These are phyloP conservation scores for Aspergillus novofumigatus DNA, from an alignment of 2,329 filamentous ascomycete species.

Conservation along the genomic window DNA sequence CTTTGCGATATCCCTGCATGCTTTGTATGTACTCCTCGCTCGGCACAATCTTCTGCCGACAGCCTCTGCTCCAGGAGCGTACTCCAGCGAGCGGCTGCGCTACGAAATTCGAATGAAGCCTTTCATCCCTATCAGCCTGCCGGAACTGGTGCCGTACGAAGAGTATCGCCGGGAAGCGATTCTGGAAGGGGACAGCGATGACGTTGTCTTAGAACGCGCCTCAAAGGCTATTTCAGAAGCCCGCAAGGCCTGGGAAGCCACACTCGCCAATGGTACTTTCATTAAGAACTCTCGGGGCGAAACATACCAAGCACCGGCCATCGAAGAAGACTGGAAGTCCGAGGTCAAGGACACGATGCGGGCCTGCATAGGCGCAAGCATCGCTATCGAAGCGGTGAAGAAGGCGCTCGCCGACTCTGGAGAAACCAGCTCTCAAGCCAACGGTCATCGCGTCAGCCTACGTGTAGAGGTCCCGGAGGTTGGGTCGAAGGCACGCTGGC, in stretches of 20 bases:
- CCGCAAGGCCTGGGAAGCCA: constrained; percentile 41
- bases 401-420: constrained; percentile 47
- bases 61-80: constrained; percentile 54
- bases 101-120: constrained; percentile 86
- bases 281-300: constrained; percentile 13
- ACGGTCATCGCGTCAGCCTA: constrained; percentile 15
- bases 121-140: constrained; percentile 65
- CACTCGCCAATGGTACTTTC: constrained; percentile 37
- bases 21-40: constrained; percentile 63
- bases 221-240: constrained; percentile 37
- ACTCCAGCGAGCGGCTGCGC: constrained; percentile 63
- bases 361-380: constrained; percentile 66
- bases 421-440: not conserved
- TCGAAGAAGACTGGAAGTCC: constrained; percentile 58
- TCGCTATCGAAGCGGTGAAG: constrained; percentile 59
- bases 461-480: constrained; percentile 35
- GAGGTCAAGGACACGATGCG: constrained; percentile 59
- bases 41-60: constrained; percentile 50
- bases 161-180: constrained; percentile 50
- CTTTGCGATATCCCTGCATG: constrained; percentile 49
- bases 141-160: constrained; percentile 61
- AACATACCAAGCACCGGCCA: constrained; percentile 42
- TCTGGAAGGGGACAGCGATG: constrained; percentile 43
- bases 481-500: constrained; percentile 40
- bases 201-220: constrained; percentile 37